Evolutionary conservation across 148 eudicot species (phyloP), one percentile per base, ranked within the genome.

Genomic region (Chenopodium suecicum): DNA sequence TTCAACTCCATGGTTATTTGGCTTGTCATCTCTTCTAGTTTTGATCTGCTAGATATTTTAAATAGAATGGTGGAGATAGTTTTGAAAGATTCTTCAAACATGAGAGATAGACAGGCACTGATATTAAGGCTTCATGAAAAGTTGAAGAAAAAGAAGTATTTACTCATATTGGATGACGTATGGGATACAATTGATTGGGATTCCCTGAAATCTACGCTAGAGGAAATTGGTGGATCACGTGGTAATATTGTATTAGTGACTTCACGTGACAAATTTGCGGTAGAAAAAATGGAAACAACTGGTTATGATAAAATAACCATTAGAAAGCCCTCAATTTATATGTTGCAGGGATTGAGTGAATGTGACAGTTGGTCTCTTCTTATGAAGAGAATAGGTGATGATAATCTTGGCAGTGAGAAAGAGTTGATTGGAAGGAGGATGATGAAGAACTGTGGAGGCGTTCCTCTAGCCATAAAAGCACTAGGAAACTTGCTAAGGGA

Each of bases 131-230:
- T 79, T 52, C 12, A 8, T 17, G 27, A 4, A 9, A 79, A 62
- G 82, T 12, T 79, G 64, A 79, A 70, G 6, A 31, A 20, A 4
- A 56, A 56, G 75, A 79, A 47, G 82, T 79, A 32, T 34, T 70
- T 79, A 62, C 75, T 79, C 29, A 44, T 79, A 70, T 64, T 79
- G 3, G 82, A 79, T 79, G 82, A 79, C 11, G 82, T 79, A 20
- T 79, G 82, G 82, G 74, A 34, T 48, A 70, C 76, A 79, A 19
- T 70, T 52, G 66, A 52, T 11, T 79, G 76, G 82, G 68, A 70
- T 9, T 16, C 75, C 3, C 44, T 70, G 20, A 79, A 65, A 52
- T 46, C 29, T 8, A 41, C 63, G 14, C 48, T 79, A 19, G 16
- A 79, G 8, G 80, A 77, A 4, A 65, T 77, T 31, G 73, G 65